Evolutionary conservation across 805 yeast species (phyloP).

Genomic region (Zygosaccharomyces siamensis): DNA sequence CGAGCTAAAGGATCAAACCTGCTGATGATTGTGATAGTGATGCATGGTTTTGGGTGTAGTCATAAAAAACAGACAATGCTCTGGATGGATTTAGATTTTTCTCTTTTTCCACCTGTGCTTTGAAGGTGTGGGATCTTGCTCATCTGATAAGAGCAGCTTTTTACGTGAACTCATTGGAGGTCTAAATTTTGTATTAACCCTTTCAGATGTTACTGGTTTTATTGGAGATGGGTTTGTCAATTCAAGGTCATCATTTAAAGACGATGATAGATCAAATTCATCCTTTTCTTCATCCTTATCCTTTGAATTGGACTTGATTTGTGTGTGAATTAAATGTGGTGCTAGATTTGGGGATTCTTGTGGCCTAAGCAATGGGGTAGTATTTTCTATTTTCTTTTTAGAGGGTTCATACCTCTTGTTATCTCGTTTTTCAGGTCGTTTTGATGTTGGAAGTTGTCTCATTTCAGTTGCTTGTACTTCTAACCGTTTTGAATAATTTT

Average conservation of each 20-base stretch:
- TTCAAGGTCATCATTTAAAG: constrained; percentile 32
- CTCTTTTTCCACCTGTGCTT: constrained; percentile 21
- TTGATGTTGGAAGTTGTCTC: constrained; percentile 1
- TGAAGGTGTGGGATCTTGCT: constrained; percentile 19
- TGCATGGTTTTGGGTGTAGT: not conserved
- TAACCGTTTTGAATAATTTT: constrained; percentile 3
- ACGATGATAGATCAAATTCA: constrained; percentile 33
- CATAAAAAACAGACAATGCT: not conserved
- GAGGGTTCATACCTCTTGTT: not conserved
- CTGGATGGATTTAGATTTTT: constrained; percentile 5
- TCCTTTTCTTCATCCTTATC: constrained; percentile 15
- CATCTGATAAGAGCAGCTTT: constrained; percentile 32
- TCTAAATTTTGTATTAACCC: constrained; percentile 10
- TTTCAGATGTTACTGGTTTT: constrained; percentile 18
- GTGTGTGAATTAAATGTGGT: no score
- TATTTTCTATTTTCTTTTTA: not conserved
- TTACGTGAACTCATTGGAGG: constrained; percentile 22
- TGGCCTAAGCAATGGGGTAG: not conserved
- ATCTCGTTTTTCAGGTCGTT: not conserved
- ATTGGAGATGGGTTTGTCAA: constrained; percentile 32
- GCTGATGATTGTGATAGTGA: not conserved
- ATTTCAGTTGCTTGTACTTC: constrained; percentile 4
- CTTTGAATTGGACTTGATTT: not conserved
- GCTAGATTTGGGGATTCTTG: not conserved
- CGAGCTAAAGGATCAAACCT: not conserved